phyloP scores from a whole-genome alignment of 352 stramenopile genomes.

The Phytophthora quininea region DNA sequence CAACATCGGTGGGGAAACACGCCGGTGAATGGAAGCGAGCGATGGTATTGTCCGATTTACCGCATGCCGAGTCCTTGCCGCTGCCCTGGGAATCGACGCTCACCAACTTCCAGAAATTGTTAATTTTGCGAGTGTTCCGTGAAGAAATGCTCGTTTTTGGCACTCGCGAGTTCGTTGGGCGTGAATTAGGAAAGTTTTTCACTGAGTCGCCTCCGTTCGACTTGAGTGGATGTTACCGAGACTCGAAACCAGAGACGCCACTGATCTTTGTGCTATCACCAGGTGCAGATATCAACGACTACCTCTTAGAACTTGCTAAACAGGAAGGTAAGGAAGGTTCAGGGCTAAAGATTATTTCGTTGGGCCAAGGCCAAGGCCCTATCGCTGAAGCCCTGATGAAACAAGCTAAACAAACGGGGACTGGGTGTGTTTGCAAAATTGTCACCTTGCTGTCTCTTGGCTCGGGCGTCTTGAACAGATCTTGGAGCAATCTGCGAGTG shows the following conservation, averaged over 20 bases:
- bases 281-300: slow-evolving; percentile 94
- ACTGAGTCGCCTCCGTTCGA: slow-evolving; percentile 93
- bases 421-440: slow-evolving; percentile 96
- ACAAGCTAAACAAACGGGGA: slow-evolving; percentile 88
- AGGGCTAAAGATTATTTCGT: slow-evolving; percentile 92
- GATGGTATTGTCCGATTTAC: slow-evolving; percentile 80
- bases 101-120: slow-evolving; percentile 89
- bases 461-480: slow-evolving; percentile 90
- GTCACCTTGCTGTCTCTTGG: slow-evolving; percentile 92
- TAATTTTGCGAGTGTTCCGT: slow-evolving; percentile 90
- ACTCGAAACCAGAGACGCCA: slow-evolving; percentile 91
- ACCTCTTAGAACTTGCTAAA: slow-evolving; percentile 91
- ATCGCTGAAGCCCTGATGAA: slow-evolving; percentile 93
- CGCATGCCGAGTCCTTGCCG: slow-evolving; percentile 76
- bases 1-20: slow-evolving; percentile 50
- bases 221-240: slow-evolving; percentile 90
- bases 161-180: slow-evolving; percentile 83
- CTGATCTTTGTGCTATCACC: slow-evolving; percentile 95
- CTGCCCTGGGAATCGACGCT: slow-evolving; percentile 73
- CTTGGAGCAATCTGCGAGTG: slow-evolving; percentile 74
- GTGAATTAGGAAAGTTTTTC: slow-evolving; percentile 85
- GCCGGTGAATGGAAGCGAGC: slow-evolving; percentile 73
- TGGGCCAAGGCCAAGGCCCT: slow-evolving; percentile 93
- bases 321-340: slow-evolving; percentile 89
- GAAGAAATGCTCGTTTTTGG: slow-evolving; percentile 92